Percentiles rank a stretch among this genome's conserved stretches.
These are phyloP conservation scores for Heritiera littoralis DNA, from an alignment of 345 rosid species.

Conservation along the genomic window DNA sequence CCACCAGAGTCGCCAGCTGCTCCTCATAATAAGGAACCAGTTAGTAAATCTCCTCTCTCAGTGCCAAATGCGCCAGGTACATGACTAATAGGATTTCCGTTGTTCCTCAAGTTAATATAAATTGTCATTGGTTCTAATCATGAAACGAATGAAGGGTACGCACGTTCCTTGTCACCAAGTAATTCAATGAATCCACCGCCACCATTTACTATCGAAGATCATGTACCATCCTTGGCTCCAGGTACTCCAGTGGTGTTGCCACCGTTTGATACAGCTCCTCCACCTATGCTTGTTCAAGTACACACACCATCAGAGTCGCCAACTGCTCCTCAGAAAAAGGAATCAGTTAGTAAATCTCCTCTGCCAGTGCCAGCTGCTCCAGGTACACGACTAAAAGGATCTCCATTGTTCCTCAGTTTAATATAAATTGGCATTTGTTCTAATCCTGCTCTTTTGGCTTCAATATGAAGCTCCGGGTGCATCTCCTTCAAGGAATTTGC, in stretches of 20 bases:
- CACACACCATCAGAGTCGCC: constrained; percentile 33
- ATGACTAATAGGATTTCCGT: no score
- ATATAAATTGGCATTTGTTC: constrained; percentile 18
- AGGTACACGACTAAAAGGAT: constrained; percentile 32
- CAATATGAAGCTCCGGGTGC: constrained; percentile 24
- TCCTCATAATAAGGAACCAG: no score
- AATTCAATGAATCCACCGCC: constrained; percentile 11
- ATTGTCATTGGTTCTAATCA: no score
- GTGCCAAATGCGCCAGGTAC: no score
- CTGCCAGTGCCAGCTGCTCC: constrained; percentile 39
- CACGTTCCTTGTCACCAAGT: no score
- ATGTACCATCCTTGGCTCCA: constrained; percentile 34
- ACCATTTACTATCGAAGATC: constrained; percentile 30
- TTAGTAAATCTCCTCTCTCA: no score
- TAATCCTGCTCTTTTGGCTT: constrained; percentile 16
- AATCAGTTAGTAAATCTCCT: constrained; percentile 40
- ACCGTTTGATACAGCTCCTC: constrained; percentile 43
- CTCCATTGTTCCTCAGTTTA: constrained; percentile 27
- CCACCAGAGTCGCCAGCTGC: no score
- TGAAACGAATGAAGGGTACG: no score
- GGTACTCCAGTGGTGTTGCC: constrained; percentile 35
- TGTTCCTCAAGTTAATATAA: no score
- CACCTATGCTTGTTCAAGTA: constrained; percentile 35
- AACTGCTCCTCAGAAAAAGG: constrained; percentile 26
- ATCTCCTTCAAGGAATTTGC: constrained; percentile 8